Evolutionary conservation across 805 yeast species (phyloP), one percentile per base, ranked within the genome.

Genomic region (Spathaspora sp.): DNA sequence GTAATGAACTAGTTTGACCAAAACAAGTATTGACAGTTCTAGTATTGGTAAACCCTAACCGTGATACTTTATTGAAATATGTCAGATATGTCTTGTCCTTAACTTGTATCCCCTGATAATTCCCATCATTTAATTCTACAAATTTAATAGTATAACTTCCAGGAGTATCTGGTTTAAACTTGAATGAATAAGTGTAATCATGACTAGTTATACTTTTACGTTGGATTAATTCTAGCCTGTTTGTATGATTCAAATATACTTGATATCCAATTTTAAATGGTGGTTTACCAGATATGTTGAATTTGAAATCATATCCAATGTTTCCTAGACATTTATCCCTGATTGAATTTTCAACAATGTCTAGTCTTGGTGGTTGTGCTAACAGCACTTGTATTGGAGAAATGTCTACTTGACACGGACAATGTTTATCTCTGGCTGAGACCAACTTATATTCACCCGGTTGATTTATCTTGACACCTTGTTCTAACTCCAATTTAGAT

Each of bases 241-340:
- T 72, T 8, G 68, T 57, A 3, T 60, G 52, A 57, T 70, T 57
- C 51, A 81, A 80, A 59, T 81, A 87, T 12, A 86, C 82, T 44
- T 79, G 77, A 54, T 86, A 85, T 42, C 76, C 78, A 20, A 90
- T 76, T 50, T 77, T 77, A 69, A 87, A 94, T 1, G 98, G 97
- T 0, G 96, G 87, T 28, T 84, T 80, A 16, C 99, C 98, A 0
- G 77, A 67, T 52, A 92, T 75, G 48, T 85, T 88, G 55, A 89
- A 90, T 31, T 78, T 75, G 53, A 91, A 82, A 20, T 73, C 73
- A 58, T 76, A 81, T 0, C 97, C 99, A 8, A 90, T 85, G 44
- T 91, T 89, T 0, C 99, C 99, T 29, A 94, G 87, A 71, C 99
- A 94, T 47, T 86, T 81, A 60, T 93, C 98, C 23, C 82, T 74